Conservation (phyloP, 2,329 filamentous ascomycete species). For the Verticillium nonalfalfae region DNA sequence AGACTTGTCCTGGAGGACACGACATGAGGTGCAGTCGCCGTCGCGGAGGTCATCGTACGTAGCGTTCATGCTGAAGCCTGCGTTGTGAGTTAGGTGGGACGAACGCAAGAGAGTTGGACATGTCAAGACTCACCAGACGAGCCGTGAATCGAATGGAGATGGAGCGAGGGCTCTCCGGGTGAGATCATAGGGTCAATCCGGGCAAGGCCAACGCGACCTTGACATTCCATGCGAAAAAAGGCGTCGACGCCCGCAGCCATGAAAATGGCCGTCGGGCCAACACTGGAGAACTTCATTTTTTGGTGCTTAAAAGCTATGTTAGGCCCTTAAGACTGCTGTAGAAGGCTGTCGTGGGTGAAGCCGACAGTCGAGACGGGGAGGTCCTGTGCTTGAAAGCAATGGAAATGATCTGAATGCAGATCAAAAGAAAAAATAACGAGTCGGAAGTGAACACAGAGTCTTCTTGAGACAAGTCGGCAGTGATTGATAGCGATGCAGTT, state of each 20-base stretch:
- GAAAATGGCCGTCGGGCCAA: background rate
- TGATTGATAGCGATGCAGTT: background rate
- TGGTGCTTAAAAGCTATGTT: background rate
- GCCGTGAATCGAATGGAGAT: conserved; percentile 72
- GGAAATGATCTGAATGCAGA: background rate
- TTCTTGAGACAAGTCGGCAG: too few species aligned
- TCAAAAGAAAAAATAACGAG: background rate
- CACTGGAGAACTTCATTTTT: background rate
- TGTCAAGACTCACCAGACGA: conserved; percentile 58
- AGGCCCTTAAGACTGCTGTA: background rate
- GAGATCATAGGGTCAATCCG: conserved; percentile 73
- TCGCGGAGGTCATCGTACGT: conserved; percentile 49
- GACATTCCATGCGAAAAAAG: conserved; percentile 90
- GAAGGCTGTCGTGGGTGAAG: background rate
- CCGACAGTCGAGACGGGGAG: background rate
- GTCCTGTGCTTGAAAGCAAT: background rate
- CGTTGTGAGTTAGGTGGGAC: background rate
- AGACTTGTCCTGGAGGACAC: conserved; percentile 75
- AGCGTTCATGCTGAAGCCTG: conserved; percentile 60
- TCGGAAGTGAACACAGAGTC: too few species aligned
- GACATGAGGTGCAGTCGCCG: conserved; percentile 73
- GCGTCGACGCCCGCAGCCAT: conserved; percentile 40
- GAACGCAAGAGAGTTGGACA: background rate
- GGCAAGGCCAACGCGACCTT: conserved; percentile 59
- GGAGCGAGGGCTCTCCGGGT: conserved; percentile 50